Evolutionary conservation across 176 grass and related monocot species (phyloP), one percentile per base, ranked within the genome.

Genomic region (Secale cereale): DNA sequence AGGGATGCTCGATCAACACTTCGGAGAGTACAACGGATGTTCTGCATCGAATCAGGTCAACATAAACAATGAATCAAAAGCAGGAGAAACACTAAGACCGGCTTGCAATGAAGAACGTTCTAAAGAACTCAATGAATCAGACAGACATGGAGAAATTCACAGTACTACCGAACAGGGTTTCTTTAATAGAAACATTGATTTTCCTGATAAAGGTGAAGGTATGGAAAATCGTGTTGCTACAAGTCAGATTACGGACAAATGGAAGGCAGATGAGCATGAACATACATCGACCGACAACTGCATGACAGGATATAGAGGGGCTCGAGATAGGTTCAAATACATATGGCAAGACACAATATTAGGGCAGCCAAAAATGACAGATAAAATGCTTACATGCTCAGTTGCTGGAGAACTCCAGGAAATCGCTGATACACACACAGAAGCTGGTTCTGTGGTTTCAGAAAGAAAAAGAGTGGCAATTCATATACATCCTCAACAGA

Each of bases 401-500:
- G 57, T 57, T 29, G 4, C 41, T 30, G 22, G 30, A 26, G 14
- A 81, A 14, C 57, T 74, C 50, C 67, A 74, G 17, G 78, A 54
- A 29, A 86, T 81, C 10, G 56, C 67, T 87, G 69, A 75, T 66
- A 37, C 8, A 57, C 32, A 26, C 73, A 84, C 14, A 80, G 41
- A 76, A 76, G 65, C 72, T 19, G 39, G 69, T 61, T 70, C 67
- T 40, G 36, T 74, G 36, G 73, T 79, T 82, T 78, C 23, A 71
- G 76, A 19, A 77, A 82, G 35, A 59, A 91, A 92, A 88, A 92
- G 92, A 82, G 90, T 94, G 64, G 88, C 78, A 43, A 91, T 94
- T 79, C 84, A 91, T 62, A 79, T 87, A 67, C 32, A 57, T 62
- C 54, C 83, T 56, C 28, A 77, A 28, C 50, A 32, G 63, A 80